These are phyloP conservation scores for Leptographium wingfieldii DNA, from an alignment of 2,329 filamentous ascomycete genomes.

Conservation along the genomic window DNA sequence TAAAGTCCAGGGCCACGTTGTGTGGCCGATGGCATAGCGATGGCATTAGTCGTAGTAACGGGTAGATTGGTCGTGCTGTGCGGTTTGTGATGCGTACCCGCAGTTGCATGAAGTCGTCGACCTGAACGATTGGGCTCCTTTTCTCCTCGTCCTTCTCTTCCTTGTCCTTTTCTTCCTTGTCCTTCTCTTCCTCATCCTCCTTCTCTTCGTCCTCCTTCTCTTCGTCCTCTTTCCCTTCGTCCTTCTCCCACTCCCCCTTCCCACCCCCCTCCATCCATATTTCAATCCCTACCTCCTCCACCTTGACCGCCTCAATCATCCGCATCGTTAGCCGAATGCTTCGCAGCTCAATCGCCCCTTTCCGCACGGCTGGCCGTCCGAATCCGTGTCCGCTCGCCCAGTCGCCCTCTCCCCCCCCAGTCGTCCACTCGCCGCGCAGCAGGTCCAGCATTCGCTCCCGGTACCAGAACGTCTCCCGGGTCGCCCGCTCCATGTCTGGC, in stretches of 20 bases:
- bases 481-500: conserved; percentile 65
- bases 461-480: conserved; percentile 83
- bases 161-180: conserved; percentile 1
- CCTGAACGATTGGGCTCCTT: conserved; percentile 17
- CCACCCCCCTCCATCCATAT: conserved; percentile 32
- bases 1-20: conserved; percentile 65
- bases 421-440: conserved; percentile 60
- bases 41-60: conserved; percentile 65
- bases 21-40: conserved; percentile 60
- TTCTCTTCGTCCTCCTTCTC: no score
- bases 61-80: conserved; percentile 51
- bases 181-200: neutral
- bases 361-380: conserved; percentile 33
- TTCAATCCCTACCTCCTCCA: conserved; percentile 65
- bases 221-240: neutral
- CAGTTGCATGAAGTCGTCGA: conserved; percentile 57
- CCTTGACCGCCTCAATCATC: conserved; percentile 72
- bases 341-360: conserved; percentile 64
- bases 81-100: conserved; percentile 64
- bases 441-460: conserved; percentile 65
- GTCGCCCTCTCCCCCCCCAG: conserved; percentile 13
- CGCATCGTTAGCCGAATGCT: conserved; percentile 58
- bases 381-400: conserved; percentile 5
- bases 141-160: no score
- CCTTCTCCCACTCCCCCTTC: no score